Percentiles rank a stretch among this genome's conserved stretches.
Conservation (phyloP, 2,329 filamentous ascomycete genomes). For the Boeremia exigua region DNA sequence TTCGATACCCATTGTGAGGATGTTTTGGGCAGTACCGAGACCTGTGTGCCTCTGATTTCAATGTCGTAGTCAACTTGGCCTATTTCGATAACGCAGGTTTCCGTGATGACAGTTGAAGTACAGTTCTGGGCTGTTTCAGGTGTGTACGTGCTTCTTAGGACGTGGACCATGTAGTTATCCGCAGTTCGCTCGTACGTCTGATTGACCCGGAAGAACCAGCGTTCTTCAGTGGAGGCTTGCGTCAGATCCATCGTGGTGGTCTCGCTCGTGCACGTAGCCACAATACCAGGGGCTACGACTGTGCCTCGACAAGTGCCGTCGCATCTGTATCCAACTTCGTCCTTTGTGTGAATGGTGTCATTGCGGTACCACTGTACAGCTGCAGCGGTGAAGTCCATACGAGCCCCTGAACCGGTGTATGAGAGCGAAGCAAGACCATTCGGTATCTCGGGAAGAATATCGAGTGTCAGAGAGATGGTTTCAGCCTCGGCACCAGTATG, state of each 20-base stretch:
- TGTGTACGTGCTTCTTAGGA: constrained; percentile 4
- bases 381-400: constrained; percentile 7
- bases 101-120: neutral
- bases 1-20: constrained; percentile 2
- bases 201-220: constrained; percentile 3
- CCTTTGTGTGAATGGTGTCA: constrained; percentile 2
- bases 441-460: constrained; percentile 4
- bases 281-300: constrained; percentile 2
- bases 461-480: neutral
- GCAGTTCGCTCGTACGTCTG: neutral
- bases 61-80: neutral
- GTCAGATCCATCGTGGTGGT: neutral
- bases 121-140: neutral
- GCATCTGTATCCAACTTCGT: constrained; percentile 2
- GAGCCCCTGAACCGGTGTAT: neutral
- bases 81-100: constrained; percentile 1
- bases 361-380: constrained; percentile 3
- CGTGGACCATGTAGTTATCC: constrained; percentile 1
- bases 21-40: neutral
- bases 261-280: constrained; percentile 5
- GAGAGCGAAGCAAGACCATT: constrained; percentile 1
- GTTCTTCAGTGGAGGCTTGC: neutral
- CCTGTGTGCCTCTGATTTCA: neutral
- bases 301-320: neutral
- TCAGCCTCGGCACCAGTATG: constrained; percentile 2